A percentile compares a stretch with the other conserved stretches of the same genome.
Evolutionary conservation across 257 asterid genomes (phyloP).

Genomic region (Nicotiana attenuata): DNA sequence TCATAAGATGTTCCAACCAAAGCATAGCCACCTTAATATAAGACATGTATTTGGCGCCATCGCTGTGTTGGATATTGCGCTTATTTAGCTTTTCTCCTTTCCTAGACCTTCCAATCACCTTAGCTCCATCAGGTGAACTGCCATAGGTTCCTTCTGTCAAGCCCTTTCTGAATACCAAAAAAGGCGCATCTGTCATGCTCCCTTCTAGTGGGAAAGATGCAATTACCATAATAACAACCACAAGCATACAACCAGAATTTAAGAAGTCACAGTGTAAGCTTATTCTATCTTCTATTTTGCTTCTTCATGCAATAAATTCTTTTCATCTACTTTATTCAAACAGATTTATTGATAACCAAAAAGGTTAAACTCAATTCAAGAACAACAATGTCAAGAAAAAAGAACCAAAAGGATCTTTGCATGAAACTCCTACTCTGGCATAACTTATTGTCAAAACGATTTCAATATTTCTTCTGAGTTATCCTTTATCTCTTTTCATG

Average conservation of each 20-base stretch:
- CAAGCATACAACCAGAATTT: conserved; percentile 9
- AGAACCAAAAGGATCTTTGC: not conserved
- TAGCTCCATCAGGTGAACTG: conserved; percentile 42
- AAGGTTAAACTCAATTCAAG: not conserved
- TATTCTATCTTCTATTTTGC: not conserved
- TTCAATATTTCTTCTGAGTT: not conserved
- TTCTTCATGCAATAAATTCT: not conserved
- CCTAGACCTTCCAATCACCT: conserved; percentile 31
- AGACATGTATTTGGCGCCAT: conserved; percentile 91
- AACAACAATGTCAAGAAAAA: not conserved
- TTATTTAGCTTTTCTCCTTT: conserved; percentile 54
- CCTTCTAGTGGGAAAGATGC: not conserved
- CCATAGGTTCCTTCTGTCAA: conserved; percentile 34
- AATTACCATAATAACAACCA: conserved; percentile 3
- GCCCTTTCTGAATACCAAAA: conserved; percentile 50
- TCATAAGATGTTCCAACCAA: conserved; percentile 6
- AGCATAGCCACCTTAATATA: conserved; percentile 66
- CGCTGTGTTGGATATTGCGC: conserved; percentile 55
- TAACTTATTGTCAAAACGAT: not conserved
- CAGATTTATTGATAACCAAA: not conserved
- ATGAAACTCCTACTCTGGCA: not conserved
- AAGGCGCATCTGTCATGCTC: conserved; percentile 11
- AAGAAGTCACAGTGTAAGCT: not conserved
- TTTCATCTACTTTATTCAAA: not conserved
- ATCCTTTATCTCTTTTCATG: not conserved